Evolutionary conservation across 2,329 filamentous ascomycete genomes (phyloP).

Genomic region (Diaporthe citri): DNA sequence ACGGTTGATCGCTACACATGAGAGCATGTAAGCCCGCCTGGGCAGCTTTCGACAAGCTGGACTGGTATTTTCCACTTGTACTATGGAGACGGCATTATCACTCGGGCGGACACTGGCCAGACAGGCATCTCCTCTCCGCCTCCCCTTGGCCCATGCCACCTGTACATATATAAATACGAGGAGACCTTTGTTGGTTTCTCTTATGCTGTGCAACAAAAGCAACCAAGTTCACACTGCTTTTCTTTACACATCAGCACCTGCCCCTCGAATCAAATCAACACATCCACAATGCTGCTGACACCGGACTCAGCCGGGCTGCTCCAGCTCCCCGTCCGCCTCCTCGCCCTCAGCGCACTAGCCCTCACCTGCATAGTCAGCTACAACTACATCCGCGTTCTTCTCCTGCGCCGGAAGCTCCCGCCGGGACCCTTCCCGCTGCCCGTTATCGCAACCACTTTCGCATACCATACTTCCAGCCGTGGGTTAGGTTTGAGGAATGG

Average conservation of each 20-base stretch:
- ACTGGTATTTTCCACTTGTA: not conserved
- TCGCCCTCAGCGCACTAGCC: not conserved
- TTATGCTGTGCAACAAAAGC: not conserved
- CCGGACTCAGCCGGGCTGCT: conserved; percentile 1
- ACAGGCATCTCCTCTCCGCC: not conserved
- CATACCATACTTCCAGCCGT: not conserved
- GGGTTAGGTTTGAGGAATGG: conserved; percentile 26
- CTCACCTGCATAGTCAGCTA: conserved; percentile 7
- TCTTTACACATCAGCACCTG: not conserved
- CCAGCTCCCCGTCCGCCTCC: not conserved
- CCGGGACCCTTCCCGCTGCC: conserved; percentile 31
- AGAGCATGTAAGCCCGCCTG: not conserved
- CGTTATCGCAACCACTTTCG: conserved; percentile 22
- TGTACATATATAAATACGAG: conserved; percentile 7
- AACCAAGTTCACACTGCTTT: not conserved
- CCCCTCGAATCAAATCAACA: not conserved
- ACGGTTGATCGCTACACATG: too few relatives aligned
- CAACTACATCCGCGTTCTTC: conserved; percentile 22
- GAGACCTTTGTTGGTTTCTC: not conserved
- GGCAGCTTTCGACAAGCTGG: not conserved
- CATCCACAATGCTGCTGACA: not conserved
- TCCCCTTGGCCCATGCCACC: not conserved
- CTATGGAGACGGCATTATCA: too few relatives aligned
- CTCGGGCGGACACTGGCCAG: too few relatives aligned
- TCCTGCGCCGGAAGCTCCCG: conserved; percentile 28